phyloP scores from a whole-genome alignment of 345 rosid species.

The Hevea brasiliensis region DNA sequence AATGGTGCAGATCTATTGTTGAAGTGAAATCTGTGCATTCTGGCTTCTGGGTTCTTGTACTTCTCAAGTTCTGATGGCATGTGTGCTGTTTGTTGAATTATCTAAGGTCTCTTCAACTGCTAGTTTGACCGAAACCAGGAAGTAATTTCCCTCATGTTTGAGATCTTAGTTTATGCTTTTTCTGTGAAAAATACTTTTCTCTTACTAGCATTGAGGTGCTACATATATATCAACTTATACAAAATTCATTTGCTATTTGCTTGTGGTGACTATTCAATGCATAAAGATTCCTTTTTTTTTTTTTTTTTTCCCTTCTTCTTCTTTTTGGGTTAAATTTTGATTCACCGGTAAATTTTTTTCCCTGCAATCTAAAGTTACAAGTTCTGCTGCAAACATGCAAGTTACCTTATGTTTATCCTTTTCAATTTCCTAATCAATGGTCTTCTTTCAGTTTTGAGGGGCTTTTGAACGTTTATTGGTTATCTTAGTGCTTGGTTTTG shows the following conservation, averaged over 20 bases:
- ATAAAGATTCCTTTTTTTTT: neutral
- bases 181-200: neutral
- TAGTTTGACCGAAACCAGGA: neutral
- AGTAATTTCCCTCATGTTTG: neutral
- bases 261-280: neutral
- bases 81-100: neutral
- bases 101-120: neutral
- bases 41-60: neutral
- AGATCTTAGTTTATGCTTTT: neutral
- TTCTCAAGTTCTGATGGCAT: neutral
- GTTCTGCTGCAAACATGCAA: neutral
- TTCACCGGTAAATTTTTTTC: neutral
- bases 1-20: constrained; percentile 6
- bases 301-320: too few relatives aligned
- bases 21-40: neutral
- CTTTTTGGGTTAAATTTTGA: neutral
- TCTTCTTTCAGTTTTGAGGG: too few relatives aligned
- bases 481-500: too few relatives aligned
- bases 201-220: neutral
- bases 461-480: too few relatives aligned
- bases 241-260: neutral
- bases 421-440: neutral
- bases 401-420: neutral
- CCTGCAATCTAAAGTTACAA: neutral
- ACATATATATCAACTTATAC: neutral